A percentile compares a stretch with the other conserved stretches of the same genome.
Evolutionary conservation across 768 basidiomycete species (phyloP).

Genomic region (Mycena pura): DNA sequence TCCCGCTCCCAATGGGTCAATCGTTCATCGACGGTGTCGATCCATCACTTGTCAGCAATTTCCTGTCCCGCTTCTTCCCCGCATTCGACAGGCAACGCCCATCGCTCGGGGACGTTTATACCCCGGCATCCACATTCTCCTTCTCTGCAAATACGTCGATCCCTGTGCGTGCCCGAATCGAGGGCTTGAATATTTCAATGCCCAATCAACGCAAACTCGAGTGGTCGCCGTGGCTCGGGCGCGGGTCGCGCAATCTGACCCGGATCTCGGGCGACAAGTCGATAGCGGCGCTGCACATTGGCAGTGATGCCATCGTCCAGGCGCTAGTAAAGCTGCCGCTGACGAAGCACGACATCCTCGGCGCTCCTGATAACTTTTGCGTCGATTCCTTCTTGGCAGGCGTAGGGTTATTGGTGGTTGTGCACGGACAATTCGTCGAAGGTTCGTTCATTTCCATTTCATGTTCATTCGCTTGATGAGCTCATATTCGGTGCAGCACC

Average conservation of each 20-base stretch:
- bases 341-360: constrained; percentile 84
- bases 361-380: constrained; percentile 82
- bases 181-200: constrained; percentile 70
- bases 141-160: constrained; percentile 86
- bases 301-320: constrained; percentile 66
- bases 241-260: constrained; percentile 80
- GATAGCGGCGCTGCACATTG: constrained; percentile 72
- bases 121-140: constrained; percentile 89
- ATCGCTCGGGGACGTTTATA: constrained; percentile 74
- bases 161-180: constrained; percentile 76
- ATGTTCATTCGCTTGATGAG: neutral
- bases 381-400: constrained; percentile 78
- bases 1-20: constrained; percentile 77
- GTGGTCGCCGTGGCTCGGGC: constrained; percentile 77
- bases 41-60: constrained; percentile 69
- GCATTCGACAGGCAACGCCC: constrained; percentile 81
- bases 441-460: constrained; percentile 58
- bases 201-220: constrained; percentile 86
- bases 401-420: constrained; percentile 42
- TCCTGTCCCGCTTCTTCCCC: constrained; percentile 87
- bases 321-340: constrained; percentile 70
- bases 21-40: constrained; percentile 82
- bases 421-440: constrained; percentile 84
- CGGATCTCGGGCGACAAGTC: constrained; percentile 70
- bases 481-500: constrained; percentile 52